Percentiles rank a stretch among this genome's conserved stretches.
phyloP scores from a whole-genome alignment of 1,284 basidiomycete genomes.

The Heterobasidion parviporum region DNA sequence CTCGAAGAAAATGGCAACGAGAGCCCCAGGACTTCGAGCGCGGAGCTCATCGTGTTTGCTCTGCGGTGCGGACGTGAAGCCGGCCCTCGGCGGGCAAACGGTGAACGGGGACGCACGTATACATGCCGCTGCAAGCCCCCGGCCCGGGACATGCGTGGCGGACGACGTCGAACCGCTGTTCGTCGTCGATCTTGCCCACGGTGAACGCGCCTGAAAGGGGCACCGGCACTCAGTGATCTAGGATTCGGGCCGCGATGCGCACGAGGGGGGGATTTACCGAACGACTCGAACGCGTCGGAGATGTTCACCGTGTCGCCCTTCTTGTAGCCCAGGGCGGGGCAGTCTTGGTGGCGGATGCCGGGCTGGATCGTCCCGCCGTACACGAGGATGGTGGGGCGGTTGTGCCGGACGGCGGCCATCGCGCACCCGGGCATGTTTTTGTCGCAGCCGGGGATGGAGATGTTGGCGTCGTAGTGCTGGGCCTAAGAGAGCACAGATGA shows the following conservation, averaged over 20 bases:
- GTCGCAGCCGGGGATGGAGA: slow-evolving; percentile 79
- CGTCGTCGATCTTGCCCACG: slow-evolving; percentile 68
- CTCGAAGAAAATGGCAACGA: slow-evolving; percentile 85
- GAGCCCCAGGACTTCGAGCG: slow-evolving; percentile 88
- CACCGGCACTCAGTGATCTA: neutral
- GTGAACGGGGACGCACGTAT: slow-evolving; percentile 41
- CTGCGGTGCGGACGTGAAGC: slow-evolving; percentile 18
- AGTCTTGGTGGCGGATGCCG: slow-evolving; percentile 70
- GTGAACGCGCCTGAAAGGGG: slow-evolving; percentile 47
- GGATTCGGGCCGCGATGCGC: neutral
- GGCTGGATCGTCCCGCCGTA: slow-evolving; percentile 82
- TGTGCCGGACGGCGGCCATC: slow-evolving; percentile 79
- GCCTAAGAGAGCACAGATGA: slow-evolving; percentile 33
- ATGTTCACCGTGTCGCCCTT: slow-evolving; percentile 79
- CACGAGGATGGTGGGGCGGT: slow-evolving; percentile 78
- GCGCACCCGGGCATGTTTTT: slow-evolving; percentile 93
- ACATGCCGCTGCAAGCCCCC: slow-evolving; percentile 75
- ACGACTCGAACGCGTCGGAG: slow-evolving; percentile 78
- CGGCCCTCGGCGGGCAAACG: neutral
- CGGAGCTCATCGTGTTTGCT: slow-evolving; percentile 86
- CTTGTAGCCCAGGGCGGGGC: slow-evolving; percentile 69
- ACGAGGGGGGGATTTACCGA: slow-evolving; percentile 33
- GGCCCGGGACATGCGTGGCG: slow-evolving; percentile 76
- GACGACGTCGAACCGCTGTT: slow-evolving; percentile 74
- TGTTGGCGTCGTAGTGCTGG: slow-evolving; percentile 84